Percentiles rank a stretch among this genome's conserved stretches.
Evolutionary conservation across 352 stramenopile species (phyloP).

Genomic region (Thraustotheca clavata): DNA sequence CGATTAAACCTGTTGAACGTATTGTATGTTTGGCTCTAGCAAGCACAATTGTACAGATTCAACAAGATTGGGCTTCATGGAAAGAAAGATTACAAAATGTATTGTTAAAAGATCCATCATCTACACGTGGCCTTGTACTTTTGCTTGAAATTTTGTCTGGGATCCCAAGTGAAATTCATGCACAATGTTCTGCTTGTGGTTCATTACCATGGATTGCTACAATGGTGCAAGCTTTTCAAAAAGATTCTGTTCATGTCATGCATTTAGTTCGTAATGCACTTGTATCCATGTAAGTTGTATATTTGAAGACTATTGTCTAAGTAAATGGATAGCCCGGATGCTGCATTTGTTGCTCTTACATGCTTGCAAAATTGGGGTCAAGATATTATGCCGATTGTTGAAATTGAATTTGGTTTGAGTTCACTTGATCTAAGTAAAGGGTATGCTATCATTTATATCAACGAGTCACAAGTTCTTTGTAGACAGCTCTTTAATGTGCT

Average conservation of each 20-base stretch:
- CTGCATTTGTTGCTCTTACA: background rate
- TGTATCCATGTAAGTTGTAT: background rate
- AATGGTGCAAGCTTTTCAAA: constrained; percentile 17
- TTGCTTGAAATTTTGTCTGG: constrained; percentile 18
- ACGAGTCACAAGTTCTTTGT: background rate
- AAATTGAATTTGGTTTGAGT: constrained; percentile 10
- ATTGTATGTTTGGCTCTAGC: constrained; percentile 14
- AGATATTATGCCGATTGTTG: constrained; percentile 14
- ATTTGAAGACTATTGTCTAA: background rate
- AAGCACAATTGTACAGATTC: constrained; percentile 13
- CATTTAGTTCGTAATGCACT: constrained; percentile 7
- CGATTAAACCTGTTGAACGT: background rate
- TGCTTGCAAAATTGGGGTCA: constrained; percentile 20
- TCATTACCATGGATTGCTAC: background rate
- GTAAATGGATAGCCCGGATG: constrained; percentile 1
- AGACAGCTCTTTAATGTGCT: constrained; percentile 6
- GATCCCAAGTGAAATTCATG: constrained; percentile 14
- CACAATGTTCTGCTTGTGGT: background rate
- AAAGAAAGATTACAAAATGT: constrained; percentile 7
- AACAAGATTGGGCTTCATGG: constrained; percentile 10
- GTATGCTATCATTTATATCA: background rate
- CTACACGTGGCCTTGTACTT: background rate
- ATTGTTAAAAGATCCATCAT: background rate
- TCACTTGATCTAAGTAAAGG: constrained; percentile 15
- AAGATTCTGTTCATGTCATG: background rate